These are phyloP conservation scores for Carex parvula DNA, from an alignment of 176 grass and related monocot species.

Conservation along the genomic window DNA sequence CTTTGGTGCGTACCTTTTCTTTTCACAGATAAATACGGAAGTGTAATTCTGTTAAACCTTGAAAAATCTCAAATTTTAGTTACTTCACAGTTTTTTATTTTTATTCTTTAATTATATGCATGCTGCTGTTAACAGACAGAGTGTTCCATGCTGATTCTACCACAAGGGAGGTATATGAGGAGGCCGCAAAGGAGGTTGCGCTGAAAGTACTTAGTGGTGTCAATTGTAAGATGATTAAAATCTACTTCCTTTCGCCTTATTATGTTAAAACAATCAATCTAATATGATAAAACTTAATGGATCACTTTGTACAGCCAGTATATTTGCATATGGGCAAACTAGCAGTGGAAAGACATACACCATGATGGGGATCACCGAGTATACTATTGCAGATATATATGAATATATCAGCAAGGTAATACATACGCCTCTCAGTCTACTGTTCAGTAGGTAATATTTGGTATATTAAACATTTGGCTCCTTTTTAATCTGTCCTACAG, in stretches of 20 bases:
- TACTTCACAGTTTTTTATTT: neutral
- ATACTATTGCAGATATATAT: slow-evolving; percentile 84
- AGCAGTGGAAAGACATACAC: slow-evolving; percentile 98
- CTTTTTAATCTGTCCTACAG: slow-evolving; percentile 38
- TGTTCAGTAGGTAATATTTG: neutral
- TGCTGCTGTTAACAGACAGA: slow-evolving; percentile 50
- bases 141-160: slow-evolving; percentile 66
- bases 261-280: neutral
- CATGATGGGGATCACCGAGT: slow-evolving; percentile 91
- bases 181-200: slow-evolving; percentile 75
- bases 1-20: slow-evolving; percentile 52
- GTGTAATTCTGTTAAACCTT: slow-evolving; percentile 16
- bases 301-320: slow-evolving; percentile 49
- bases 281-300: neutral
- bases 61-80: slow-evolving; percentile 8
- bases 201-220: slow-evolving; percentile 95
- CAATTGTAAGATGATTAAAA: slow-evolving; percentile 61
- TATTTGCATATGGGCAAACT: slow-evolving; percentile 99
- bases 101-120: slow-evolving; percentile 20
- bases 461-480: neutral
- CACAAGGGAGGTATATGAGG: slow-evolving; percentile 75
- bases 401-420: slow-evolving; percentile 87
- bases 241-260: slow-evolving; percentile 11
- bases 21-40: neutral
- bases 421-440: neutral